Conservation (phyloP, 2,329 filamentous ascomycete genomes). For the Fusarium mundagurra region DNA sequence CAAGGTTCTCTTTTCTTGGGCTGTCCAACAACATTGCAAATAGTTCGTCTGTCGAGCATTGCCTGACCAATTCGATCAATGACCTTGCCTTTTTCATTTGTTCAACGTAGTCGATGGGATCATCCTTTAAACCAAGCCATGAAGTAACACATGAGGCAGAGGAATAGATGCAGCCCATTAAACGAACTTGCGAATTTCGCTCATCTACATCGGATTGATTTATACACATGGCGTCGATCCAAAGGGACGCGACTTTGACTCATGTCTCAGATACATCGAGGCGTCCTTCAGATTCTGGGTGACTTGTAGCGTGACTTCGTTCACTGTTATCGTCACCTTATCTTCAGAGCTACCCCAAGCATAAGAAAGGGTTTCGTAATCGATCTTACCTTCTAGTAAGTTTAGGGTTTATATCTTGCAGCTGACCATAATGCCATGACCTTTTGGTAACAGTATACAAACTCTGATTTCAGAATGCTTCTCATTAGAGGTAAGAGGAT, state of each 20-base stretch:
- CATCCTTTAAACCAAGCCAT: not conserved
- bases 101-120: not conserved
- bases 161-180: not conserved
- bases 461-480: not conserved
- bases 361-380: not conserved
- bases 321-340: not conserved
- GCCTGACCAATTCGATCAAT: not conserved
- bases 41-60: not conserved
- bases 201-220: not conserved
- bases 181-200: not conserved
- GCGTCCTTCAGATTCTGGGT: not conserved
- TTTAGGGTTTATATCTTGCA: not conserved
- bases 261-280: not conserved
- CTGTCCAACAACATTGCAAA: not conserved
- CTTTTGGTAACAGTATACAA: not conserved
- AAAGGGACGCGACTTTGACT: not conserved
- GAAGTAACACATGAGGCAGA: not conserved
- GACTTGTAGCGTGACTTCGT: not conserved
- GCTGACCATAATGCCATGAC: too few species aligned
- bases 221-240: not conserved
- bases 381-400: not conserved
- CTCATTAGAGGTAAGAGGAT: not conserved
- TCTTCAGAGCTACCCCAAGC: not conserved
- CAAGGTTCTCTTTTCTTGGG: not conserved
- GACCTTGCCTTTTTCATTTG: not conserved